Percentiles rank a stretch among this genome's conserved stretches.
phyloP scores from a whole-genome alignment of 2,329 filamentous ascomycete species.

The Lachnellula cervina region DNA sequence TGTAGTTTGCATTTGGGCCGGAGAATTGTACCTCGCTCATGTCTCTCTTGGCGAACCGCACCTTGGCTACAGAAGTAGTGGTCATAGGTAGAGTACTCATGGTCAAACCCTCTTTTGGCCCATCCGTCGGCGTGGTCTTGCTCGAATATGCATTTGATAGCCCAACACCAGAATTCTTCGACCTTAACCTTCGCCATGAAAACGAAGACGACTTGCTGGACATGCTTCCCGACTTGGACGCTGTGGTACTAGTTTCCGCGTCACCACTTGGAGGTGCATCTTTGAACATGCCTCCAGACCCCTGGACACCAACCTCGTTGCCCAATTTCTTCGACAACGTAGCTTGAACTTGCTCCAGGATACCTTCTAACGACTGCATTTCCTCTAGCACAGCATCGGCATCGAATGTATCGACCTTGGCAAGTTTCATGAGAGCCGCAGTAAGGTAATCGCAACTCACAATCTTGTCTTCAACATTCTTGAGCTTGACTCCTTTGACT shows the following conservation, averaged over 20 bases:
- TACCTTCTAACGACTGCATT: conserved; percentile 81
- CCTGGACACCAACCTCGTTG: conserved; percentile 84
- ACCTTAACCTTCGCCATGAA: conserved; percentile 84
- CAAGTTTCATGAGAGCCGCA: conserved; percentile 77
- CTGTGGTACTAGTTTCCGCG: conserved; percentile 40
- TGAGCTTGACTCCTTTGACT: conserved; percentile 89
- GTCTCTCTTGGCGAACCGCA: conserved; percentile 67
- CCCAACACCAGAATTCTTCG: conserved; percentile 75
- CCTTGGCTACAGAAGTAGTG: conserved; percentile 48
- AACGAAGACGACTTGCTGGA: conserved; percentile 75
- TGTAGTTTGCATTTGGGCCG: conserved; percentile 85
- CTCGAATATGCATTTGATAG: conserved; percentile 48
- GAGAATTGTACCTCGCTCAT: conserved; percentile 64
- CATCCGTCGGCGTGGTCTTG: conserved; percentile 41
- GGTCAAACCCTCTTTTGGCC: conserved; percentile 54
- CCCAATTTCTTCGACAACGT: conserved; percentile 78
- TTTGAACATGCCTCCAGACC: conserved; percentile 69
- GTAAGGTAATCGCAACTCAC: conserved; percentile 87
- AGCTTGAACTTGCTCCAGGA: conserved; percentile 80
- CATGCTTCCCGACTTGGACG: conserved; percentile 50
- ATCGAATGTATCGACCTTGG: conserved; percentile 79
- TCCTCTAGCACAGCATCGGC: conserved; percentile 90
- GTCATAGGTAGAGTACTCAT: conserved; percentile 80
- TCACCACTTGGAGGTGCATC: conserved; percentile 49
- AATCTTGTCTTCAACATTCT: conserved; percentile 88